Evolutionary conservation across 1,284 basidiomycete genomes (phyloP).

Genomic region (Cryptococcus hybrid): DNA sequence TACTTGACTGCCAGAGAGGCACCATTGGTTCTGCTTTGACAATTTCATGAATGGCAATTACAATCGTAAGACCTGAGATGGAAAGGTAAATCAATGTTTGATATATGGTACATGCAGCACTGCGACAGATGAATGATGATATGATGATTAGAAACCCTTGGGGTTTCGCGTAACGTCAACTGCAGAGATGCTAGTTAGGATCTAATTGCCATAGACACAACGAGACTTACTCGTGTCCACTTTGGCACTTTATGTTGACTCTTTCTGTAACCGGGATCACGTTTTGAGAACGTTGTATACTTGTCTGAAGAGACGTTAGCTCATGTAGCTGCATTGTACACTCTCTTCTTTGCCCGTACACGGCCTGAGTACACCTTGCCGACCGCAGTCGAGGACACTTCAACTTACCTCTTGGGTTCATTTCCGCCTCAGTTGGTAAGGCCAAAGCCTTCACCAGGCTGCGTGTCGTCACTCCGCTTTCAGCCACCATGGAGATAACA

Average conservation of each 20-base stretch:
- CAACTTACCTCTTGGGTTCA: constrained; percentile 50
- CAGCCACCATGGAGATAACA: constrained; percentile 82
- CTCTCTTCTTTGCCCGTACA: background rate
- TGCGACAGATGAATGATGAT: background rate
- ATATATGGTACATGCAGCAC: constrained; percentile 13
- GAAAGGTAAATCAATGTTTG: no score
- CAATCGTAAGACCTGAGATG: no score
- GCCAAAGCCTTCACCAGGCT: constrained; percentile 32
- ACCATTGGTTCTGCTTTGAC: no score
- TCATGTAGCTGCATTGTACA: background rate
- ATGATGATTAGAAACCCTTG: constrained; percentile 68
- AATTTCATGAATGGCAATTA: no score
- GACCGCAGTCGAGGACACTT: no score
- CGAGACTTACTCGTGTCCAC: constrained; percentile 74
- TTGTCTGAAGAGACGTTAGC: constrained; percentile 63
- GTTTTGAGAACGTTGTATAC: constrained; percentile 85
- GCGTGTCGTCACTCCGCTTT: constrained; percentile 75
- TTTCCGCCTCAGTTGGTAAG: constrained; percentile 50
- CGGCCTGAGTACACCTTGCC: no score
- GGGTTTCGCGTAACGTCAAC: constrained; percentile 84
- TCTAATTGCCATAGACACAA: constrained; percentile 2
- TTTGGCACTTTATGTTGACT: constrained; percentile 95
- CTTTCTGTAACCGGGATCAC: constrained; percentile 74
- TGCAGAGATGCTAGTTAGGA: constrained; percentile 36
- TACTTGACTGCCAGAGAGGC: no score